Conservation (phyloP, 306 rosid genomes). For the Glycyrrhiza uralensis region DNA sequence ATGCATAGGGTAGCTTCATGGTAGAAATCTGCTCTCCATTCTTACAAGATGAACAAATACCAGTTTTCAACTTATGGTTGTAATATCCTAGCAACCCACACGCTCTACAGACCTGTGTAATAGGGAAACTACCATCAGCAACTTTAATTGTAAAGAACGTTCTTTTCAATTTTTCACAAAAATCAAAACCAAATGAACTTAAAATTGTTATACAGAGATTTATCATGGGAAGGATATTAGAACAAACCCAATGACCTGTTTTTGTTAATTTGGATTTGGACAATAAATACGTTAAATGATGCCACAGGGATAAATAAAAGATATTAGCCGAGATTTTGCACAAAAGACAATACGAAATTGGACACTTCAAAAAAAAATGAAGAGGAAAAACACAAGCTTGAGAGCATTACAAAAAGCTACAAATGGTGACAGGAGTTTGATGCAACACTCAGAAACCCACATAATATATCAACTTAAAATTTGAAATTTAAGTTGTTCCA, state of each 20-base stretch:
- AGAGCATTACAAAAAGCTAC: no score
- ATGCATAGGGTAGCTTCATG: slow-evolving; percentile 90
- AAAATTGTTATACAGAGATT: neutral
- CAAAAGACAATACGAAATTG: no score
- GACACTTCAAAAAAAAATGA: no score
- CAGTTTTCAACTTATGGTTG: slow-evolving; percentile 73
- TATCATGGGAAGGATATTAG: neutral
- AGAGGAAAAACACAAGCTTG: no score
- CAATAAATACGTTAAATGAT: neutral
- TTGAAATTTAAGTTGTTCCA: no score
- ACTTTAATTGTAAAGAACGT: neutral
- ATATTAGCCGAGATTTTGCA: neutral
- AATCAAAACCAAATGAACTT: neutral
- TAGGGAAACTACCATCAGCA: slow-evolving; percentile 12
- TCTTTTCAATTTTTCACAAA: neutral
- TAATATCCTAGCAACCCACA: slow-evolving; percentile 93
- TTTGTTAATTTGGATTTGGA: neutral
- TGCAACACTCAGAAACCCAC: no score
- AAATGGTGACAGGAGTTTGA: no score
- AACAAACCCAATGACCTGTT: neutral
- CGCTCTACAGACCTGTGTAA: slow-evolving; percentile 60
- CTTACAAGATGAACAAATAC: slow-evolving; percentile 82
- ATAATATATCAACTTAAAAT: no score
- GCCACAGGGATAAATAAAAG: neutral
- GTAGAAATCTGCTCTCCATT: slow-evolving; percentile 79